A percentile compares a stretch with the other conserved stretches of the same genome.
These are phyloP conservation scores for Aspergillus carbonarius DNA, from an alignment of 2,329 filamentous ascomycete species.

Conservation along the genomic window DNA sequence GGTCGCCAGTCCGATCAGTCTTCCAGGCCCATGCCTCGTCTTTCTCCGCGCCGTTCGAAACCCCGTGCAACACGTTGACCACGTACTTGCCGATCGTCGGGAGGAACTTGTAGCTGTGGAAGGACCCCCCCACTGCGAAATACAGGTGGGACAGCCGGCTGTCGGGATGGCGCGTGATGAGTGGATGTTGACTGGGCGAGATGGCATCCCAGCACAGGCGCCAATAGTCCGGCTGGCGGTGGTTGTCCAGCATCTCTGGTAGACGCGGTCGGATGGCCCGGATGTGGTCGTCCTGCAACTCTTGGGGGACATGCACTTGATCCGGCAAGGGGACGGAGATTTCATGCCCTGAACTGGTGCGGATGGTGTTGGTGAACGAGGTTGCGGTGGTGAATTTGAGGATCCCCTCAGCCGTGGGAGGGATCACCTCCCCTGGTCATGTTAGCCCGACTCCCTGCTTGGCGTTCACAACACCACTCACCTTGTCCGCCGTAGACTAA, in stretches of 20 bases:
- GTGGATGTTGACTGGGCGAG: conserved; percentile 62
- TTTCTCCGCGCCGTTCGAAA: conserved; percentile 42
- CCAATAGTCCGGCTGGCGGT: conserved; percentile 42
- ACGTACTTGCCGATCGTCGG: conserved; percentile 61
- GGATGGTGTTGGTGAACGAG: conserved; percentile 57
- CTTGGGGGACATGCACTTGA: conserved; percentile 44
- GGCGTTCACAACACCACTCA: conserved; percentile 4
- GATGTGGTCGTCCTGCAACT: conserved; percentile 46
- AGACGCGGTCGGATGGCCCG: conserved; percentile 23
- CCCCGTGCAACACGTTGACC: conserved; percentile 39
- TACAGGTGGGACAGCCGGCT: conserved; percentile 53
- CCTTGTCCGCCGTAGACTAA: conserved; percentile 50
- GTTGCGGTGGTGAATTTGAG: conserved; percentile 64
- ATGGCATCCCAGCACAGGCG: conserved; percentile 60
- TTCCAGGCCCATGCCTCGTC: conserved; percentile 27
- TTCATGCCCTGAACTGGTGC: conserved; percentile 48
- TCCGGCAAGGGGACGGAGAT: conserved; percentile 54
- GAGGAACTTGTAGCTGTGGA: conserved; percentile 66
- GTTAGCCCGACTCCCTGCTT: neutral
- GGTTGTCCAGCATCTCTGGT: conserved; percentile 30
- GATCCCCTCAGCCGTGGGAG: conserved; percentile 49
- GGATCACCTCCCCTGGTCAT: conserved; percentile 44
- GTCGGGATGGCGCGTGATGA: conserved; percentile 56
- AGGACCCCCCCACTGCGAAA: conserved; percentile 62
- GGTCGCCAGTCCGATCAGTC: conserved; percentile 7